Evolutionary conservation across 306 rosid genomes (phyloP).

Genomic region (Acmispon strigosus): DNA sequence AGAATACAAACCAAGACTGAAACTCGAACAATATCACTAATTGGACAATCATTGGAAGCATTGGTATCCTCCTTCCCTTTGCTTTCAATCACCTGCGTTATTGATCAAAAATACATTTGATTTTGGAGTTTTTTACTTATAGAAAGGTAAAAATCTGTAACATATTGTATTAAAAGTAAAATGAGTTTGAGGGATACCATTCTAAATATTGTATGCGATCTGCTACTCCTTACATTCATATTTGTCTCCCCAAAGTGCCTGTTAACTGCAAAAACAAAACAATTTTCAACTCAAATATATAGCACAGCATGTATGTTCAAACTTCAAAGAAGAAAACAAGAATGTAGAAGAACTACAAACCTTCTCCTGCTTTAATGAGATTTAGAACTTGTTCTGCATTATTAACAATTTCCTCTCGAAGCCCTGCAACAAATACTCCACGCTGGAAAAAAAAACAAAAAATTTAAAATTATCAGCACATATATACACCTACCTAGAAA

Average conservation of each 20-base stretch:
- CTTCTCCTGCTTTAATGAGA: constrained; percentile 85
- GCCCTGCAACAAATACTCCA: constrained; percentile 92
- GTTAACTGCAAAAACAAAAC: constrained; percentile 47
- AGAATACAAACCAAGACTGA: constrained; percentile 77
- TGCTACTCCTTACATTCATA: constrained; percentile 92
- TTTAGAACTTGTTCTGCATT: constrained; percentile 74
- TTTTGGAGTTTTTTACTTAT: neutral
- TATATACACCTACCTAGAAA: neutral
- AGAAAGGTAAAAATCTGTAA: neutral
- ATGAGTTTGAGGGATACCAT: constrained; percentile 48
- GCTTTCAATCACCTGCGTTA: constrained; percentile 82
- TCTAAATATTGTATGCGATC: constrained; percentile 96
- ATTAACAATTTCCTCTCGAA: constrained; percentile 77
- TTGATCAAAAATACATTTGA: neutral
- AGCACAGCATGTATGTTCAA: constrained; percentile 12
- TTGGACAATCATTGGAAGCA: constrained; percentile 34
- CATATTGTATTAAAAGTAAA: neutral
- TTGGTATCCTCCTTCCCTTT: constrained; percentile 69
- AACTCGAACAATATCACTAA: constrained; percentile 72
- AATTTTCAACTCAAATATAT: constrained; percentile 8
- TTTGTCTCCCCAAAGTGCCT: constrained; percentile 97
- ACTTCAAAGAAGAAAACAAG: neutral
- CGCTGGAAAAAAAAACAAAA: constrained; percentile 44
- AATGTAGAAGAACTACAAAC: constrained; percentile 33
- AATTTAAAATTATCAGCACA: constrained; percentile 25